A percentile compares a stretch with the other conserved stretches of the same genome.
Conservation (phyloP, 2,329 filamentous ascomycete species). For the Fusarium miscanthi region DNA sequence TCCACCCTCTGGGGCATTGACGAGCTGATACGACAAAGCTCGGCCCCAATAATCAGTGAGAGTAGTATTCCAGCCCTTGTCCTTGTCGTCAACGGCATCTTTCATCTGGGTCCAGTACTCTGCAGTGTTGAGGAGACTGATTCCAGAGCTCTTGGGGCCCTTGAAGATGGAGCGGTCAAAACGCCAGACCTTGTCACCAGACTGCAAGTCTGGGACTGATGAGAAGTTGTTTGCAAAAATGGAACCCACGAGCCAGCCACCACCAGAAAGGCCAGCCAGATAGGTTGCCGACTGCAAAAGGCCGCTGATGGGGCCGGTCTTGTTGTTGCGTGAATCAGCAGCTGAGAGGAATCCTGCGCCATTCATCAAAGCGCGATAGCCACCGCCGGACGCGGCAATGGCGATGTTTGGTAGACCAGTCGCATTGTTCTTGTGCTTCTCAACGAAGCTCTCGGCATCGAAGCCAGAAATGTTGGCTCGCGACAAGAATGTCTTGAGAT, state of each 20-base stretch:
- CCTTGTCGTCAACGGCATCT: constrained; percentile 51
- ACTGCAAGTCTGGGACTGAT: constrained; percentile 55
- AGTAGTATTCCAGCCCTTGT: constrained; percentile 63
- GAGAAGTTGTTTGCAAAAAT: constrained; percentile 87
- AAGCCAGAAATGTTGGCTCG: constrained; percentile 80
- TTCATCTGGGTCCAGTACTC: constrained; percentile 50
- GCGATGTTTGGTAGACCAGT: constrained; percentile 68
- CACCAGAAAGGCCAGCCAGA: constrained; percentile 82
- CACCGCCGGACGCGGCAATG: constrained; percentile 85
- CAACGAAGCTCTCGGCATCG: constrained; percentile 77
- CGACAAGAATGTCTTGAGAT: constrained; percentile 78
- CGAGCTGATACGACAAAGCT: constrained; percentile 83
- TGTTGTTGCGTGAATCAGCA: constrained; percentile 70
- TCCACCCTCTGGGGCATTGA: constrained; percentile 80
- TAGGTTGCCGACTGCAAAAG: constrained; percentile 86
- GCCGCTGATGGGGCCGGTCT: constrained; percentile 78
- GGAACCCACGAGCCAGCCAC: constrained; percentile 84
- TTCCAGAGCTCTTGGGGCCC: constrained; percentile 52
- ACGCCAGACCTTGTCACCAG: constrained; percentile 53
- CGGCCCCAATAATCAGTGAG: constrained; percentile 93
- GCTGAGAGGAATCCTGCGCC: constrained; percentile 85
- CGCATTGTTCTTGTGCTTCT: constrained; percentile 44
- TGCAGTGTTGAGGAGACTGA: constrained; percentile 42
- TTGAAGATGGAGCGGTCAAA: constrained; percentile 55
- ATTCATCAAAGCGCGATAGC: constrained; percentile 85